phyloP scores from a whole-genome alignment of 2,329 filamentous ascomycete species.

The Penicillium sp. region DNA sequence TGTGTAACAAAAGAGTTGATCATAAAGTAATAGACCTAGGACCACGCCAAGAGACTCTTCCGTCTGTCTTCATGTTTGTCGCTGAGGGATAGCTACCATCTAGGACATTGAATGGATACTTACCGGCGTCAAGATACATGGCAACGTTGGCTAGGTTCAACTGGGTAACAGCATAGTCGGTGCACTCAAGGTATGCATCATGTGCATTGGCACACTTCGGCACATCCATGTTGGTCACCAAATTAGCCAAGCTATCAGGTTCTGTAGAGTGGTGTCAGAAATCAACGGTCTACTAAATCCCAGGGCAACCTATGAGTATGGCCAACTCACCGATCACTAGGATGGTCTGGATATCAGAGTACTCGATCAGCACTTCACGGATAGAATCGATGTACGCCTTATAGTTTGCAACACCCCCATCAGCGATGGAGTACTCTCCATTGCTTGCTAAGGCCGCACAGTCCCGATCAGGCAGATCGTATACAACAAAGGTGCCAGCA shows the following conservation, averaged over 20 bases:
- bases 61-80: not conserved
- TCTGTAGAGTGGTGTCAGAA: slow-evolving; percentile 48
- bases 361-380: slow-evolving; percentile 51
- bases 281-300: not conserved
- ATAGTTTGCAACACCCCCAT: slow-evolving; percentile 53
- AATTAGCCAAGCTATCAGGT: slow-evolving; percentile 62
- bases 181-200: slow-evolving; percentile 55
- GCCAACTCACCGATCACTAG: slow-evolving; percentile 48
- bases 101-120: not conserved
- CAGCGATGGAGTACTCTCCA: slow-evolving; percentile 58
- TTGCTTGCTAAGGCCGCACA: slow-evolving; percentile 64
- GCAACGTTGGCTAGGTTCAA: slow-evolving; percentile 62
- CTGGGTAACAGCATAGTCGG: slow-evolving; percentile 56
- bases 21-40: not conserved
- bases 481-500: slow-evolving; percentile 58
- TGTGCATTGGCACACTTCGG: slow-evolving; percentile 56
- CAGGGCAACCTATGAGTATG: not conserved
- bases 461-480: slow-evolving; percentile 63
- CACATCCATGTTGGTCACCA: slow-evolving; percentile 60
- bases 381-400: slow-evolving; percentile 58
- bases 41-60: too few species aligned
- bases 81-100: too few species aligned
- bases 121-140: slow-evolving; percentile 63
- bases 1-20: not conserved
- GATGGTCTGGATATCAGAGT: slow-evolving; percentile 54